Evolutionary conservation across 148 eudicot genomes (phyloP), one percentile per base, ranked within the genome.

Genomic region (Silene uniflora): DNA sequence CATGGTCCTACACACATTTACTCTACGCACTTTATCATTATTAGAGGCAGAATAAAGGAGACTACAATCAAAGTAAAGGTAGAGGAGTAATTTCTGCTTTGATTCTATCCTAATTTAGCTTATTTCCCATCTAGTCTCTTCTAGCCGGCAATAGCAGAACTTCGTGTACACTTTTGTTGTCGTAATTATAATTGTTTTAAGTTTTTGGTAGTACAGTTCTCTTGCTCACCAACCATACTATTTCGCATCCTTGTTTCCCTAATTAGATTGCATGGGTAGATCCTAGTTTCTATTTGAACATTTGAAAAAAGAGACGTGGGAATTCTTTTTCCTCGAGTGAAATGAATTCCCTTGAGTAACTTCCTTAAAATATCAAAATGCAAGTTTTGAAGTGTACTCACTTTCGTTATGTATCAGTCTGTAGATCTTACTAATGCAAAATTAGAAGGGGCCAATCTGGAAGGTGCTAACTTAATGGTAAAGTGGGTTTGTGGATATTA

Each of bases 391-490:
- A 59, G 71, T 56, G 59, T 24, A n/a, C n/a, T n/a, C n/a, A n/a
- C n/a, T n/a, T n/a, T n/a, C n/a, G n/a, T n/a, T n/a, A n/a, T n/a
- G n/a, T n/a, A n/a, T n/a, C n/a, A n/a, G n/a, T n/a, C n/a, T n/a
- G n/a, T n/a, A n/a, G n/a, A n/a, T n/a, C n/a, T n/a, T n/a, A n/a
- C n/a, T n/a, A n/a, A n/a, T n/a, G n/a, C n/a, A n/a, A n/a, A n/a
- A n/a, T n/a, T n/a, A n/a, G n/a, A n/a, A n/a, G n/a, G n/a, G n/a
- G n/a, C n/a, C n/a, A n/a, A n/a, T n/a, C n/a, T n/a, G n/a, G 98
- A 91, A 87, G 98, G 97, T 58, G 98, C 98, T 77, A 93, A 93
- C 82, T 79, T 93, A 75, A 93, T 91, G 98, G 98, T 93, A 82
- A 79, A 69, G 12, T 61, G 44, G 60, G 67, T 76, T 76, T 32